Percentiles rank a stretch among this genome's conserved stretches.
Evolutionary conservation across 768 basidiomycete species (phyloP).

Genomic region (Lentinula edodes): DNA sequence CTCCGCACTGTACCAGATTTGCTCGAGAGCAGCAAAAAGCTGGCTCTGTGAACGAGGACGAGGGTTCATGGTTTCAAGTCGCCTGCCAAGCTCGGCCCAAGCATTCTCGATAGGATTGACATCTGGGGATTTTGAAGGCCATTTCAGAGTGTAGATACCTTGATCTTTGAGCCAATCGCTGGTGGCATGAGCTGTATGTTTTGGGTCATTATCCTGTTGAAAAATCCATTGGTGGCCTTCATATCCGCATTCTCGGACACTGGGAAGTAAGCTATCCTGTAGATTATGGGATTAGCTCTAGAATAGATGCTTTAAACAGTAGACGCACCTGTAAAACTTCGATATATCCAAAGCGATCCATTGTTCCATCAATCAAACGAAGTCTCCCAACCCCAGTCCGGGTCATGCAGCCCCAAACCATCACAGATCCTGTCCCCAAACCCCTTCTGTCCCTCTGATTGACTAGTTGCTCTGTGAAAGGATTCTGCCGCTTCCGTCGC

Average conservation of each 20-base stretch:
- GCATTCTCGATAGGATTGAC: constrained; percentile 23
- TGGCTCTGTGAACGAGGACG: no score
- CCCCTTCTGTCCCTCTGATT: neutral
- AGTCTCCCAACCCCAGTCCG: neutral
- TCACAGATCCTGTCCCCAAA: neutral
- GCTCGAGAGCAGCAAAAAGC: no score
- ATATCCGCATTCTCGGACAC: constrained; percentile 10
- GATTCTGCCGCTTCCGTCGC: neutral
- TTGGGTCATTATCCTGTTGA: constrained; percentile 22
- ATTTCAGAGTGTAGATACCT: constrained; percentile 9
- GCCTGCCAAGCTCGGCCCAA: constrained; percentile 14
- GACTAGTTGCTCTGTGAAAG: neutral
- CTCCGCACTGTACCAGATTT: no score
- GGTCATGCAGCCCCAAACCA: neutral
- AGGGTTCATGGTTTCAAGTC: no score
- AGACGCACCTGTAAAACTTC: neutral
- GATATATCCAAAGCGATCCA: neutral
- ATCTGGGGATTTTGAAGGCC: constrained; percentile 21
- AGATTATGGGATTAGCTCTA: no score
- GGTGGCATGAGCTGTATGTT: neutral
- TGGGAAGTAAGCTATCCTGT: constrained; percentile 4
- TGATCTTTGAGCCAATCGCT: constrained; percentile 14
- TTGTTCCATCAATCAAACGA: neutral
- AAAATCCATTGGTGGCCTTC: constrained; percentile 12
- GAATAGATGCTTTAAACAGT: no score